Evolutionary conservation across 2,329 filamentous ascomycete species (phyloP), one percentile per base, ranked within the genome.

Genomic region (Coccinonectria pachysandricola): DNA sequence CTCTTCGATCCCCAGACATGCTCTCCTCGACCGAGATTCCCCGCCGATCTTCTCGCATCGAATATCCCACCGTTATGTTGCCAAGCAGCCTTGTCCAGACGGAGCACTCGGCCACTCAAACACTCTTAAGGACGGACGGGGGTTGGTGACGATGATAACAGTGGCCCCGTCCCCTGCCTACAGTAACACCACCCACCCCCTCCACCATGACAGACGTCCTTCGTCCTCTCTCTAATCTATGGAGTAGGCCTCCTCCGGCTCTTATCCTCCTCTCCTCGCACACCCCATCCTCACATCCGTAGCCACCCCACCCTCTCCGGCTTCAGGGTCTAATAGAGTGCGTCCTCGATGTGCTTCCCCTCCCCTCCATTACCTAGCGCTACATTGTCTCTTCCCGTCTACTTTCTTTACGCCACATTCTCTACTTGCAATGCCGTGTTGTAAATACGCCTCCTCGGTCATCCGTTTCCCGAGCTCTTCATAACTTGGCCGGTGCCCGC

Each of bases 1-100:
- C n/a, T n/a, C n/a, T n/a, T n/a, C n/a, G n/a, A n/a, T n/a, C n/a
- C 30, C 21, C 22, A 26, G 11, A 26, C 26, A 26, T 13, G 15
- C 31, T 34, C 32, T 32, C 41, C 41, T 44, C 41, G 40, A 39
- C 39, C 41, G 41, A 44, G 40, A 36, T 38, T 32, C 40, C 38
- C 40, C 41, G 39, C 39, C 39, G 41, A 44, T 44, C 41, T 36
- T 44, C 39, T 35, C 32, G 31, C 28, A 38, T 39, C 31, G 30
- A 35, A 7, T 25, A 30, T 31, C 32, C 25, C 26, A 27, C n/a
- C n/a, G n/a, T n/a, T n/a, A n/a, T n/a, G n/a, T n/a, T n/a, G n/a
- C n/a, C n/a, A n/a, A n/a, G n/a, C n/a, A n/a, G n/a, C n/a, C n/a
- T n/a, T n/a, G n/a, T n/a, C n/a, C n/a, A n/a, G n/a, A n/a, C n/a